phyloP scores from a whole-genome alignment of 169 alveolate species.

The Cryptosporidium felis region DNA sequence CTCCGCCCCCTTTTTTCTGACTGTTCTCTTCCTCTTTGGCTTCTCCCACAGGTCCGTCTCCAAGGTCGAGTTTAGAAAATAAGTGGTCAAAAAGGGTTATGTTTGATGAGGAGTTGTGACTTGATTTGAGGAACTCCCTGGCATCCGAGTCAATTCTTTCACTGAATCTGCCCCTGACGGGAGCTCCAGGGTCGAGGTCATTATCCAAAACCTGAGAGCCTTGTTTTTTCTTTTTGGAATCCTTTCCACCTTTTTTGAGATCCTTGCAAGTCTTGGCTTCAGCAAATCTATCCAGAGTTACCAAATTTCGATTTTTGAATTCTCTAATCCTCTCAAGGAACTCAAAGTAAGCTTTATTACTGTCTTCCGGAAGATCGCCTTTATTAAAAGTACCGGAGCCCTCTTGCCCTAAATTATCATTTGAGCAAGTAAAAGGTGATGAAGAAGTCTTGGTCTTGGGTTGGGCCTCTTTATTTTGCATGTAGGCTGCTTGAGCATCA shows the following conservation, averaged over 20 bases:
- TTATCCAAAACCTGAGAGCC: background rate
- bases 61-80: constrained; percentile 33
- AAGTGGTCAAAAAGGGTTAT: constrained; percentile 43
- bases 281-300: constrained; percentile 14
- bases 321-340: background rate
- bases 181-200: constrained; percentile 63
- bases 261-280: background rate
- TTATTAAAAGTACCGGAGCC: too few relatives aligned
- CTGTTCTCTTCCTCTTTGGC: too few relatives aligned
- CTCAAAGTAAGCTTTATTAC: constrained; percentile 8
- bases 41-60: background rate
- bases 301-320: background rate
- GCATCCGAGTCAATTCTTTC: constrained; percentile 65
- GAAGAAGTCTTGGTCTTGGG: background rate
- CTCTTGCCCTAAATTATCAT: too few relatives aligned
- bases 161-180: constrained; percentile 13
- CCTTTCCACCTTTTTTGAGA: background rate
- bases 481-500: constrained; percentile 17
- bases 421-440: background rate
- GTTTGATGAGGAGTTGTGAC: background rate
- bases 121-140: constrained; percentile 4
- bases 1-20: background rate
- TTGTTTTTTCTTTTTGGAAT: background rate
- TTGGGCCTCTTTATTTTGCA: background rate
- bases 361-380: background rate